These are phyloP conservation scores for Endothia cerciana DNA, from an alignment of 2,329 filamentous ascomycete species.

Conservation along the genomic window DNA sequence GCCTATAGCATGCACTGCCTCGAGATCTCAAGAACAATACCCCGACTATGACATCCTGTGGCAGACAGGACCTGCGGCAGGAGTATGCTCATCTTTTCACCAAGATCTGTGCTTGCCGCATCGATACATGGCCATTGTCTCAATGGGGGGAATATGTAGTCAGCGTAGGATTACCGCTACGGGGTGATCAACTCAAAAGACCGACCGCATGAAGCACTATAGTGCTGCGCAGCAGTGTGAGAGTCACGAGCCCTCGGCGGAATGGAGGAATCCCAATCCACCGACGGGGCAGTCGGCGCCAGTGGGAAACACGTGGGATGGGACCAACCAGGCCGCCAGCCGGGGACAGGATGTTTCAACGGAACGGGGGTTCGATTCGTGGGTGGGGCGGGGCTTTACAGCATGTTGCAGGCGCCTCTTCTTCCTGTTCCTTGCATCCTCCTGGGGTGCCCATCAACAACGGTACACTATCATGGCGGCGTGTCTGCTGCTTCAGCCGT, in stretches of 20 bases:
- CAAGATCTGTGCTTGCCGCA: neutral
- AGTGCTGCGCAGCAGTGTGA: neutral
- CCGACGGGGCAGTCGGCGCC: neutral
- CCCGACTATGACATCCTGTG: too few relatives aligned
- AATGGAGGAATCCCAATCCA: neutral
- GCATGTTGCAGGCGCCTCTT: slow-evolving; percentile 16
- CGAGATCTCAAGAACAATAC: neutral
- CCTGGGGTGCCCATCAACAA: neutral
- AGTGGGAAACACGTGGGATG: slow-evolving; percentile 9
- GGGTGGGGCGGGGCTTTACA: neutral
- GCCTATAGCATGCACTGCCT: neutral
- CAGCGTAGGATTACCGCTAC: too few relatives aligned
- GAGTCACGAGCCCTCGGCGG: neutral
- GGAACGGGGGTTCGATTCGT: neutral
- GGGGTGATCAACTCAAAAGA: neutral
- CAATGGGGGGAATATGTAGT: neutral
- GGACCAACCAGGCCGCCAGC: slow-evolving; percentile 12
- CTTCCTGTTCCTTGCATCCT: neutral
- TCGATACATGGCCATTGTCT: neutral
- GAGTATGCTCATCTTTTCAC: neutral
- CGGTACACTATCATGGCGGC: too few relatives aligned
- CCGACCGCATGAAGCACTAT: neutral
- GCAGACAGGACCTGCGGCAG: too few relatives aligned
- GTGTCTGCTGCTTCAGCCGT: neutral
- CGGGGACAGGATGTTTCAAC: slow-evolving; percentile 3